Percentiles rank a stretch among this genome's conserved stretches.
Evolutionary conservation across 768 basidiomycete species (phyloP).

Genomic region (Lactarius vividus): DNA sequence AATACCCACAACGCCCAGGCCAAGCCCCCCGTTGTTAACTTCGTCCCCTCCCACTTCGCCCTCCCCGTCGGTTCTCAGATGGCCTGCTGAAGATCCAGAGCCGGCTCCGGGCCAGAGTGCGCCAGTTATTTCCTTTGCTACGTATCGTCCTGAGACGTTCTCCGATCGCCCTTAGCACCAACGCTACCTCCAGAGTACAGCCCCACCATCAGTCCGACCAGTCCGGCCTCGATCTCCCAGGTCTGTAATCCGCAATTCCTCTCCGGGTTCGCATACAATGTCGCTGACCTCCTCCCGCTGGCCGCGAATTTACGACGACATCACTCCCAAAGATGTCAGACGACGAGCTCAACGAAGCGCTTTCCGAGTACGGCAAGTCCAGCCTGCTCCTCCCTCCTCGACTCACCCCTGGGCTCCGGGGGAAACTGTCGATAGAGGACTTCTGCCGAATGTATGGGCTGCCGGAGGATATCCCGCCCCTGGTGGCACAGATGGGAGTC

Average conservation of each 20-base stretch:
- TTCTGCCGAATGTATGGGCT: conserved; percentile 16
- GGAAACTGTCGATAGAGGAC: conserved; percentile 3
- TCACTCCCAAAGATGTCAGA: conserved; percentile 16
- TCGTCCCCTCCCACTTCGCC: not conserved
- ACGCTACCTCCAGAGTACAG: not conserved
- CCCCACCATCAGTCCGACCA: not conserved
- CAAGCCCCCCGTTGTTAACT: not conserved
- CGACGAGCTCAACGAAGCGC: conserved; percentile 14
- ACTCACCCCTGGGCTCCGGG: conserved; percentile 8
- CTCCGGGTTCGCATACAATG: not conserved
- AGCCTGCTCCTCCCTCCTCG: conserved; percentile 16
- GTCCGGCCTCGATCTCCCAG: conserved; percentile 13
- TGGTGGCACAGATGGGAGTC: conserved; percentile 6
- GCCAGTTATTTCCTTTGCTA: not conserved
- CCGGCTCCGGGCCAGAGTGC: not conserved
- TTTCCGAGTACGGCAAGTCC: conserved; percentile 1
- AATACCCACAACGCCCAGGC: not conserved
- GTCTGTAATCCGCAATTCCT: conserved; percentile 11
- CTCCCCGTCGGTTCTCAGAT: not conserved
- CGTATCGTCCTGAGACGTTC: not conserved
- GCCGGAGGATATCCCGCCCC: conserved; percentile 3
- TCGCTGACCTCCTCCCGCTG: not conserved
- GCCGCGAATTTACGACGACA: not conserved
- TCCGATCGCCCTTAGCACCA: not conserved
- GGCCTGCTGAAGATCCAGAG: not conserved